Percentiles rank a stretch among this genome's conserved stretches.
These are phyloP conservation scores for Claviceps africana DNA, from an alignment of 2,329 filamentous ascomycete genomes.

Conservation along the genomic window DNA sequence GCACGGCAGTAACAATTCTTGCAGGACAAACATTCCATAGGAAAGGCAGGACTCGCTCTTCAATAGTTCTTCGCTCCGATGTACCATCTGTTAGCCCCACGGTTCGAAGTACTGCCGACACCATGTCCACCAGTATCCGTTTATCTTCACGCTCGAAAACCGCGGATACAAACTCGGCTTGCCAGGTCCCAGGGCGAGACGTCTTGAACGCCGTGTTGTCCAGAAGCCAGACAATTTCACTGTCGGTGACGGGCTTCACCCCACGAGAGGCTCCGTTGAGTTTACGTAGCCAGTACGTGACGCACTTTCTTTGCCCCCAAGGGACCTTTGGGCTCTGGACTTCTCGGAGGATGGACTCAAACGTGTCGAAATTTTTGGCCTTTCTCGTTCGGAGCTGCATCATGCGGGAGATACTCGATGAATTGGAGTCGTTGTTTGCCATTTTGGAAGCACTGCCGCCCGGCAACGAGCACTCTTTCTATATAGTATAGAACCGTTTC, in stretches of 20 bases:
- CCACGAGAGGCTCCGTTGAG: constrained; percentile 35
- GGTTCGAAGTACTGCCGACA: constrained; percentile 55
- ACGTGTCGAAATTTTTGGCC: constrained; percentile 33
- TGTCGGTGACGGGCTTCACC: constrained; percentile 41
- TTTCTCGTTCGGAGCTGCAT: constrained; percentile 38
- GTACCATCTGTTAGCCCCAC: constrained; percentile 51
- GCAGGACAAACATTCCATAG: constrained; percentile 61
- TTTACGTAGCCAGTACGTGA: constrained; percentile 36
- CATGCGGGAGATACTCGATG: constrained; percentile 20
- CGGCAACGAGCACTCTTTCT: neutral
- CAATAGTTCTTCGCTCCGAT: constrained; percentile 44
- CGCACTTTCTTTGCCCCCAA: neutral
- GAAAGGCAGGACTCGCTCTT: constrained; percentile 60
- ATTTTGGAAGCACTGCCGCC: constrained; percentile 10
- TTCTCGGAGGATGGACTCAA: constrained; percentile 33
- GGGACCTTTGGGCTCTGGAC: constrained; percentile 16
- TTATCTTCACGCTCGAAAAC: constrained; percentile 65
- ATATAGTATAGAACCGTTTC: neutral
- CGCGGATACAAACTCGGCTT: constrained; percentile 70
- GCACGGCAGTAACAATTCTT: constrained; percentile 49
- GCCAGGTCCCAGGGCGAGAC: constrained; percentile 42
- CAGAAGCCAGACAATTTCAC: constrained; percentile 73
- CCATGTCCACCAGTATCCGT: constrained; percentile 50
- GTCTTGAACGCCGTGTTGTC: constrained; percentile 73
- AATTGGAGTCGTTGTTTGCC: constrained; percentile 12